phyloP scores from a whole-genome alignment of 2,329 filamentous ascomycete genomes.

The Fusarium sp. region DNA sequence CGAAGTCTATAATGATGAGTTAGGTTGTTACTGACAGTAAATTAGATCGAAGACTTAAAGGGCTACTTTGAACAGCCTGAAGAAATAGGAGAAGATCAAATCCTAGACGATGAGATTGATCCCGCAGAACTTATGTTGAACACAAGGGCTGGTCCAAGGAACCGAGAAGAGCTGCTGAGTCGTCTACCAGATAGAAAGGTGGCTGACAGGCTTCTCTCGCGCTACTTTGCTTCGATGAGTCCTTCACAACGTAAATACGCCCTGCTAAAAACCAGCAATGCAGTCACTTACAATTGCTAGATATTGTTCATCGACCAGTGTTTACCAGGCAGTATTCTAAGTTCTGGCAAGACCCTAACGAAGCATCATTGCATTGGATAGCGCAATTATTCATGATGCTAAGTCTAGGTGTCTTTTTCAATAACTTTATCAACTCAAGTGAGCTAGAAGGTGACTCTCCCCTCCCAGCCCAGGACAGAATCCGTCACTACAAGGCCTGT shows the following conservation, averaged over 20 bases:
- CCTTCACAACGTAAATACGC: constrained; percentile 62
- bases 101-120: constrained; percentile 52
- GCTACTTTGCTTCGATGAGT: constrained; percentile 66
- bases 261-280: not conserved
- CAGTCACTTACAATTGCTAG: constrained; percentile 49
- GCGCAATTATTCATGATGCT: constrained; percentile 64
- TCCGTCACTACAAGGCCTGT: constrained; percentile 62
- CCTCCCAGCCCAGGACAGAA: constrained; percentile 57
- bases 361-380: constrained; percentile 60
- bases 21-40: constrained; percentile 10
- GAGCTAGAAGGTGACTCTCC: constrained; percentile 59
- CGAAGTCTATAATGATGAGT: not conserved
- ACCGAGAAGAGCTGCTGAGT: constrained; percentile 61
- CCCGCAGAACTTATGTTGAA: constrained; percentile 59
- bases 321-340: constrained; percentile 63
- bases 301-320: constrained; percentile 65
- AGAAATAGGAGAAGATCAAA: constrained; percentile 51
- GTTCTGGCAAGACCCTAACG: constrained; percentile 61
- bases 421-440: constrained; percentile 57
- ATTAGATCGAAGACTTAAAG: constrained; percentile 70
- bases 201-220: constrained; percentile 63
- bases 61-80: constrained; percentile 66
- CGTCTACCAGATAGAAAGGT: constrained; percentile 60
- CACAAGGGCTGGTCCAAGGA: constrained; percentile 54
- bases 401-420: constrained; percentile 59